Conservation (phyloP, 805 yeast species). For the Metschnikowia vanudenii region DNA sequence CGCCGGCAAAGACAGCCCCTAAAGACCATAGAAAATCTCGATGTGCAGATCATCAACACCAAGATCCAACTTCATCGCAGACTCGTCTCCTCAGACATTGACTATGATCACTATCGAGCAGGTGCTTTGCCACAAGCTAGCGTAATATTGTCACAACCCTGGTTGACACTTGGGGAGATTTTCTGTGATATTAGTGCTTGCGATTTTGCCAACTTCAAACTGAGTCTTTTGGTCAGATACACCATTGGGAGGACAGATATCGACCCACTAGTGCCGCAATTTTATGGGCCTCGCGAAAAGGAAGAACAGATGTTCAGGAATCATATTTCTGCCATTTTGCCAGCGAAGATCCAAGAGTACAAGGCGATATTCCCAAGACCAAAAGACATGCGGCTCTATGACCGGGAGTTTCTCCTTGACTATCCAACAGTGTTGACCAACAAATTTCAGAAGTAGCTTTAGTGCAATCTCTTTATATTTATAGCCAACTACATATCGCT, state of each 20-base stretch:
- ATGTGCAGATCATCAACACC: conserved; percentile 12
- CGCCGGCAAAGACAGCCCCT: conserved; percentile 10
- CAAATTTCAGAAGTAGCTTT: neutral
- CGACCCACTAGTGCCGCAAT: conserved; percentile 14
- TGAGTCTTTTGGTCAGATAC: conserved; percentile 11
- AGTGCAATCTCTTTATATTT: neutral
- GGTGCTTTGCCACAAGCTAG: conserved; percentile 7
- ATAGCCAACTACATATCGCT: neutral
- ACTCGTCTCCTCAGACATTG: conserved; percentile 8
- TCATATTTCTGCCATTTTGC: conserved; percentile 1
- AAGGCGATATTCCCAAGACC: neutral
- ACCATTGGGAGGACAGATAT: conserved; percentile 7
- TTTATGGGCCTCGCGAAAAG: conserved; percentile 9
- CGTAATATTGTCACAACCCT: conserved; percentile 2
- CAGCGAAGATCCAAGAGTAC: conserved; percentile 1
- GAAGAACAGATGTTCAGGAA: conserved; percentile 8
- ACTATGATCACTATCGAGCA: conserved; percentile 15
- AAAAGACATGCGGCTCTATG: neutral
- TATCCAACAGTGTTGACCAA: conserved; percentile 4
- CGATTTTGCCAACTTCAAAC: conserved; percentile 11
- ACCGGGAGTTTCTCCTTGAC: conserved; percentile 5
- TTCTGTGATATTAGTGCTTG: conserved; percentile 14
- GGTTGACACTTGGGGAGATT: conserved; percentile 4
- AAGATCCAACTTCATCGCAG: conserved; percentile 10
- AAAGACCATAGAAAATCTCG: conserved; percentile 11